A percentile compares a stretch with the other conserved stretches of the same genome.
Evolutionary conservation across 1,284 basidiomycete species (phyloP).

Genomic region (Marasmius oreades): DNA sequence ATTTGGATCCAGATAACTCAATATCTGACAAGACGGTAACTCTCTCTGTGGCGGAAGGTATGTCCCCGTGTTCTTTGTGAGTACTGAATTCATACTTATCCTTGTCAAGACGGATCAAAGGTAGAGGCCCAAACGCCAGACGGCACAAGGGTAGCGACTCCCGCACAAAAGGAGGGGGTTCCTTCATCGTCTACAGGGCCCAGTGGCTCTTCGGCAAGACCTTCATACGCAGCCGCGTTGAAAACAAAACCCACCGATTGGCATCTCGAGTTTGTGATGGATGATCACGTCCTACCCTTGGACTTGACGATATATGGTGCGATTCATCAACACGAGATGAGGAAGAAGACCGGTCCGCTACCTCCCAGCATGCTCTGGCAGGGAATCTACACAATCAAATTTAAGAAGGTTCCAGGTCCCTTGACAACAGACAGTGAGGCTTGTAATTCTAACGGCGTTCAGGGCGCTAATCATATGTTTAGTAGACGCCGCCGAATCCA

Average conservation of each 20-base stretch:
- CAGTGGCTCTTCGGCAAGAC: constrained; percentile 43
- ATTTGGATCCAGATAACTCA: constrained; percentile 65
- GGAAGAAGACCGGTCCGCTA: constrained; percentile 60
- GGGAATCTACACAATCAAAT: constrained; percentile 88
- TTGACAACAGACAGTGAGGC: constrained; percentile 62
- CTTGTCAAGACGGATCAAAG: constrained; percentile 72
- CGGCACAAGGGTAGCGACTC: constrained; percentile 90
- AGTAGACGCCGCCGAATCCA: constrained; percentile 38
- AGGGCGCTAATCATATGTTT: constrained; percentile 5
- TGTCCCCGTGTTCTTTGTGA: neutral
- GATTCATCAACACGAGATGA: constrained; percentile 83
- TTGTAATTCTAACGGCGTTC: neutral
- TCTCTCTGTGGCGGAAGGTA: constrained; percentile 79
- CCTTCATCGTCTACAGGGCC: constrained; percentile 31
- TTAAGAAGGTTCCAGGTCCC: constrained; percentile 89
- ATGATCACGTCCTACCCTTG: constrained; percentile 77
- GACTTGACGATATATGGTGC: constrained; percentile 96
- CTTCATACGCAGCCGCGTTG: constrained; percentile 91
- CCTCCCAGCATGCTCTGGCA: constrained; percentile 82
- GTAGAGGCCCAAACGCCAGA: constrained; percentile 96
- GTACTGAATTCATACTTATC: constrained; percentile 6
- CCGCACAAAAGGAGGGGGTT: constrained; percentile 47
- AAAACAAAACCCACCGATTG: constrained; percentile 92
- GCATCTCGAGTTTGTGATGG: constrained; percentile 95
- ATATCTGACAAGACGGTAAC: constrained; percentile 81